A percentile compares a stretch with the other conserved stretches of the same genome.
phyloP scores from a whole-genome alignment of 495 filamentous ascomycete species.

The Hyaloscypha bicolor region DNA sequence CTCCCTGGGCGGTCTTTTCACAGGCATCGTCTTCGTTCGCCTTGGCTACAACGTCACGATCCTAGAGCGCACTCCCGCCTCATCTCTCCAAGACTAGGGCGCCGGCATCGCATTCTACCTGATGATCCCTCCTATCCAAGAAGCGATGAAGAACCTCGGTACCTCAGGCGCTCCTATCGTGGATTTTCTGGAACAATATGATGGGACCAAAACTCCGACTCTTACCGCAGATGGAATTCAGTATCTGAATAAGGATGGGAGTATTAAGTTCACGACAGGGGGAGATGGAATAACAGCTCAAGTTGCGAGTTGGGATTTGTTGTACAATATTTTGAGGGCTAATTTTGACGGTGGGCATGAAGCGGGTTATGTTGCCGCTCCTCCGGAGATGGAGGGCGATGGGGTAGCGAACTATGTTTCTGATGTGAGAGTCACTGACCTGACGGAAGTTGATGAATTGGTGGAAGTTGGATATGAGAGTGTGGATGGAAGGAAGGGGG shows the following conservation, averaged over 20 bases:
- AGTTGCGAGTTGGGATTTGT: slow-evolving; percentile 47
- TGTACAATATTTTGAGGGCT: slow-evolving; percentile 55
- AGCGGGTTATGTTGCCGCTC: slow-evolving; percentile 47
- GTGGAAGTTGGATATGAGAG: slow-evolving; percentile 20
- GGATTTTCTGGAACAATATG: slow-evolving; percentile 39
- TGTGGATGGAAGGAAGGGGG: slow-evolving; percentile 37
- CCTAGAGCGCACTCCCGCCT: slow-evolving; percentile 50
- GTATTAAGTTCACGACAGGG: slow-evolving; percentile 35
- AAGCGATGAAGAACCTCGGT: not conserved
- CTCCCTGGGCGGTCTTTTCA: slow-evolving; percentile 49
- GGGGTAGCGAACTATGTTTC: slow-evolving; percentile 48
- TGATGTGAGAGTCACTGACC: slow-evolving; percentile 47
- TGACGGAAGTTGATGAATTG: slow-evolving; percentile 40
- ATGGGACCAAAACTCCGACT: slow-evolving; percentile 43
- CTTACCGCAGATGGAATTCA: slow-evolving; percentile 28
- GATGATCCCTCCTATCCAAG: slow-evolving; percentile 4
- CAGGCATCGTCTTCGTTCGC: slow-evolving; percentile 50
- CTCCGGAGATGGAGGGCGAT: slow-evolving; percentile 35
- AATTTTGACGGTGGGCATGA: slow-evolving; percentile 54
- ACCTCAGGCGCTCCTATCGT: slow-evolving; percentile 34
- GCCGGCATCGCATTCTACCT: slow-evolving; percentile 45
- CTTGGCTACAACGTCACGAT: slow-evolving; percentile 54
- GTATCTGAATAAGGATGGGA: slow-evolving; percentile 14
- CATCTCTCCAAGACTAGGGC: slow-evolving; percentile 55
- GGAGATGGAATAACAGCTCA: slow-evolving; percentile 30